Conservation (phyloP, 2,329 filamentous ascomycete genomes). For the Davidsoniella eucalypti region DNA sequence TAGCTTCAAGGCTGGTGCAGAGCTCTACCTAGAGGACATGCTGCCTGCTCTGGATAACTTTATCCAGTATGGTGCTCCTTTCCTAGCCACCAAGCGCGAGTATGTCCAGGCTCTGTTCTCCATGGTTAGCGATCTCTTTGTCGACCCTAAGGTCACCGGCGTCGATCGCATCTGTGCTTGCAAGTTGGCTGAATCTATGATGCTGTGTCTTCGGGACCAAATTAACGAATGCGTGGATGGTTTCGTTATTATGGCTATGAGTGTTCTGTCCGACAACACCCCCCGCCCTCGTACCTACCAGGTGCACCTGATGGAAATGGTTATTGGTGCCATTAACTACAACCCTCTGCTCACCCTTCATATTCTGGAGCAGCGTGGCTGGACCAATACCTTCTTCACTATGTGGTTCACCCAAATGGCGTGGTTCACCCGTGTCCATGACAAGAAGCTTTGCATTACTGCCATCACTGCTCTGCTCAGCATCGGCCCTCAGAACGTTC, state of each 20-base stretch:
- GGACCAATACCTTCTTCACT: slow-evolving; percentile 99
- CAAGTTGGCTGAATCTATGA: slow-evolving; percentile 92
- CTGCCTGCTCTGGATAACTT: slow-evolving; percentile 95
- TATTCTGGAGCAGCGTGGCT: slow-evolving; percentile 75
- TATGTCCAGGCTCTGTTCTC: slow-evolving; percentile 80
- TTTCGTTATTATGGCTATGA: slow-evolving; percentile 83
- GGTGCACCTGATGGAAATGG: slow-evolving; percentile 96
- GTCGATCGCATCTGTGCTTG: slow-evolving; percentile 94
- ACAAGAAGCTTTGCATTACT: slow-evolving; percentile 96
- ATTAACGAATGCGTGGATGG: slow-evolving; percentile 78
- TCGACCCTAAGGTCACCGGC: slow-evolving; percentile 77
- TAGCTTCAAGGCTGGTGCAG: slow-evolving; percentile 92
- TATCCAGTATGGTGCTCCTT: slow-evolving; percentile 74
- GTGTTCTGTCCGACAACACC: slow-evolving; percentile 55
- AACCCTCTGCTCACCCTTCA: slow-evolving; percentile 74
- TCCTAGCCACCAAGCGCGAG: slow-evolving; percentile 64
- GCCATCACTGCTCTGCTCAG: slow-evolving; percentile 78
- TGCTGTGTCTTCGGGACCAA: slow-evolving; percentile 80
- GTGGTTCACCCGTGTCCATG: slow-evolving; percentile 81
- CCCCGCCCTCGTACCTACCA: slow-evolving; percentile 83
- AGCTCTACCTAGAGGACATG: slow-evolving; percentile 98
- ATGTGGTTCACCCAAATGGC: slow-evolving; percentile 96
- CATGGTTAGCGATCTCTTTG: slow-evolving; percentile 93
- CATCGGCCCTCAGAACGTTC: slow-evolving; percentile 65
- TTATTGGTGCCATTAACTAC: slow-evolving; percentile 97